phyloP scores from a whole-genome alignment of 2,329 filamentous ascomycete species.

The Basipetospora chlamydospora region DNA sequence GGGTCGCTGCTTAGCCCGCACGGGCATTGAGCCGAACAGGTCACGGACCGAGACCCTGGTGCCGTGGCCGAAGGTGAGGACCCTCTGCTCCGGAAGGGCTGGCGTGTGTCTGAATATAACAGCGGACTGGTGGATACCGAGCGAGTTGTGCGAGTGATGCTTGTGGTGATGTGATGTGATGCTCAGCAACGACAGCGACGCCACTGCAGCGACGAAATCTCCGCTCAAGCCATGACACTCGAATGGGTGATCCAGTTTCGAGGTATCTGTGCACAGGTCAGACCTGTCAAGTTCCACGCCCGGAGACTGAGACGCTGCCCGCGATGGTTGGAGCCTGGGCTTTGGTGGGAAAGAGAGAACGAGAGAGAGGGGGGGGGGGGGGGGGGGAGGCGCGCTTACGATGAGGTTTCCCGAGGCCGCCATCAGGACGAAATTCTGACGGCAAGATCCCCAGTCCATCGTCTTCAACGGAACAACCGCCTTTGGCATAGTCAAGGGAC shows the following conservation, averaged over 20 bases:
- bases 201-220: constrained; percentile 62
- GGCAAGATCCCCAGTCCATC: constrained; percentile 66
- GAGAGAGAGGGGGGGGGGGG: too few species aligned
- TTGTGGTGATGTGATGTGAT: constrained; percentile 56
- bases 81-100: constrained; percentile 39
- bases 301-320: too few species aligned
- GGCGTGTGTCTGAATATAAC: constrained; percentile 50
- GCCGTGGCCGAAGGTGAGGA: constrained; percentile 47
- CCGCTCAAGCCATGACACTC: constrained; percentile 53
- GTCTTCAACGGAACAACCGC: constrained; percentile 70
- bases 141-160: constrained; percentile 45
- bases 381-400: constrained; percentile 44
- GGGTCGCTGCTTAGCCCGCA: constrained; percentile 69
- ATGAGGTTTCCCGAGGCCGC: constrained; percentile 59
- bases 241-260: constrained; percentile 41
- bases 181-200: constrained; percentile 59
- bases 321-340: too few species aligned
- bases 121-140: constrained; percentile 57
- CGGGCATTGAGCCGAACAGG: constrained; percentile 81
- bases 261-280: constrained; percentile 71
- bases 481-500: constrained; percentile 58
- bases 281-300: too few species aligned
- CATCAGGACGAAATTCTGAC: constrained; percentile 53
- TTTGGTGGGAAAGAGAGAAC: too few species aligned
- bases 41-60: constrained; percentile 65